These are phyloP conservation scores for Priceomyces carsonii DNA, from an alignment of 805 yeast genomes.

Conservation along the genomic window DNA sequence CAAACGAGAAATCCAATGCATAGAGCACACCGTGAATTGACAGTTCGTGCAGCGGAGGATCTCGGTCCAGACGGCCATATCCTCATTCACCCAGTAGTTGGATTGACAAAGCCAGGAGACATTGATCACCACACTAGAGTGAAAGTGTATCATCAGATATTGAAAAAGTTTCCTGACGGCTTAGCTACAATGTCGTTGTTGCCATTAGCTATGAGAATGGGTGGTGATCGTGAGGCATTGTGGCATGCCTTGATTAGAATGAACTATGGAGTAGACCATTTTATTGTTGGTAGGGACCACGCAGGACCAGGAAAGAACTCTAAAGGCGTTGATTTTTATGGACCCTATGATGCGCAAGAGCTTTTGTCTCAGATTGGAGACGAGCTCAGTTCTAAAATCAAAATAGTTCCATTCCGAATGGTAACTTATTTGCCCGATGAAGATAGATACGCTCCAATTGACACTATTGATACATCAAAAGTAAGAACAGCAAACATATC, in stretches of 20 bases:
- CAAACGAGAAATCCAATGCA: conserved; percentile 99
- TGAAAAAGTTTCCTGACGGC: conserved; percentile 92
- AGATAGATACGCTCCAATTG: conserved; percentile 93
- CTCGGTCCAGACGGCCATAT: conserved; percentile 74
- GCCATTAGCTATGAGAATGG: conserved; percentile 99
- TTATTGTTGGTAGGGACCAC: conserved; percentile 97
- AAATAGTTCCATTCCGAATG: conserved; percentile 95
- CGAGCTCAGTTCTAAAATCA: conserved; percentile 69
- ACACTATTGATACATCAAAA: conserved; percentile 76
- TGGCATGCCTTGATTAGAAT: conserved; percentile 98
- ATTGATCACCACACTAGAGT: conserved; percentile 98
- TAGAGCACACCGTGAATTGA: conserved; percentile 94
- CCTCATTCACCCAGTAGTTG: conserved; percentile 95
- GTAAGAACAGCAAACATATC: conserved; percentile 83
- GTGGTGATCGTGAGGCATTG: conserved; percentile 96
- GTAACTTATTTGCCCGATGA: conserved; percentile 94
- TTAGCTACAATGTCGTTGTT: conserved; percentile 85
- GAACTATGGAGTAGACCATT: conserved; percentile 95
- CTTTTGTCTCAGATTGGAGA: conserved; percentile 72
- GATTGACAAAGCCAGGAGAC: conserved; percentile 96
- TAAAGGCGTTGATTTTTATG: conserved; percentile 90
- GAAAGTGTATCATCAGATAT: conserved; percentile 87
- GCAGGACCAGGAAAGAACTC: conserved; percentile 95
- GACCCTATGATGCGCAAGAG: conserved; percentile 95
- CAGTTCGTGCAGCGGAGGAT: conserved; percentile 95